These are phyloP conservation scores for Collybia mongolica DNA, from an alignment of 768 basidiomycete species.

Conservation along the genomic window DNA sequence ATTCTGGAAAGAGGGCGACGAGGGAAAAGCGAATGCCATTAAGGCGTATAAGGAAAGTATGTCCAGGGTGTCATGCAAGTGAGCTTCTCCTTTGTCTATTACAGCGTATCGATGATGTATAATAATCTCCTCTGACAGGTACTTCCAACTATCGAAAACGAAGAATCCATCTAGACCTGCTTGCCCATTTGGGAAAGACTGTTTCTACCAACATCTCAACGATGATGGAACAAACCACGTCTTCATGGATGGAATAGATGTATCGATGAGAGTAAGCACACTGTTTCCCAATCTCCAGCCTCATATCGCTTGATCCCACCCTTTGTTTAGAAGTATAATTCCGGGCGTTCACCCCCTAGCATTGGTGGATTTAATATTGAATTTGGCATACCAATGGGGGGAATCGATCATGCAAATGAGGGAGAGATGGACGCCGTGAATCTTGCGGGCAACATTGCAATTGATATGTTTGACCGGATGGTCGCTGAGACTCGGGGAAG, in stretches of 20 bases:
- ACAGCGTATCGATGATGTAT: neutral
- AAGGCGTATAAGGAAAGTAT: constrained; percentile 72
- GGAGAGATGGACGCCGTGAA: neutral
- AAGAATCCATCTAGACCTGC: constrained; percentile 40
- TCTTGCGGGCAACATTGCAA: constrained; percentile 12
- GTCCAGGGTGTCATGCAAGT: constrained; percentile 69
- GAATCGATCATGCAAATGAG: neutral
- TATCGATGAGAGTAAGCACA: constrained; percentile 48
- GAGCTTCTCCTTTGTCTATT: constrained; percentile 18
- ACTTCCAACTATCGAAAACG: constrained; percentile 51
- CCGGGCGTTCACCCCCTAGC: neutral
- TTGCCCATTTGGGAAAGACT: constrained; percentile 81
- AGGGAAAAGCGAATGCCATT: constrained; percentile 49
- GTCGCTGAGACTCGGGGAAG: constrained; percentile 10
- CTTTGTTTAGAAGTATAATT: neutral
- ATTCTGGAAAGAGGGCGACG: constrained; percentile 55
- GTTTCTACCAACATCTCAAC: constrained; percentile 75
- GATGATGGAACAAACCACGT: constrained; percentile 61
- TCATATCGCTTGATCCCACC: neutral
- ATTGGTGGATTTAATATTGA: neutral
- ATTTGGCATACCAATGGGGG: no score
- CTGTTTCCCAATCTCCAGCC: no score
- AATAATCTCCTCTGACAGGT: neutral
- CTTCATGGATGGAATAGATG: constrained; percentile 54
- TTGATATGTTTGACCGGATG: constrained; percentile 14